Base-by-base conservation (phyloP, 371 early-diverging fungal genomes). In the Apophysomyces trapeziformis region DNA sequence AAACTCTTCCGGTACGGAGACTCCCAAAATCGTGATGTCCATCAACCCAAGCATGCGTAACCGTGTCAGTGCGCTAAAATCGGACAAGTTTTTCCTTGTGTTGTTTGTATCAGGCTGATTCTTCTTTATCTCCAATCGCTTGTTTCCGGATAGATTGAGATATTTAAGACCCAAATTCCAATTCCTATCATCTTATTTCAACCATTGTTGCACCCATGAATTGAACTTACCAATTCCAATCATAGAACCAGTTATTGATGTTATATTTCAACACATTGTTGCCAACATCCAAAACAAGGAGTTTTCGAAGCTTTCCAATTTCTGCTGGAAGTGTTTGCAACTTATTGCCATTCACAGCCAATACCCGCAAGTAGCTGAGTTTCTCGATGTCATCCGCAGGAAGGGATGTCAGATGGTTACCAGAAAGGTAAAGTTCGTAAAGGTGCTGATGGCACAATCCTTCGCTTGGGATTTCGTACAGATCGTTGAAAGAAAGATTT, bases 211-310 rank as follows among this genome's bases (percentile, higher is more conserved):
- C 35, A 18, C 9, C 1, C 9, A 58, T n/a, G 5, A n/a, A 9
- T 13, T 12, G 8, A 38, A 62, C 78, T 66, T 78, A 83, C 94
- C 95, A 96, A 71, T 96, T 96, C 96, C 96, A 96, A 67, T 96
- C 96, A 70, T 95, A 95, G 0, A 93, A 94, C 95, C 95, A 96
- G 70, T 97, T 97, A 38, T 91, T 85, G 46, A 96, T 93, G 63
- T 97, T 97, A 76, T 96, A 97, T 75, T 93, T 93, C 21, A 97
- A 81, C 37, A 87, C 83, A 64, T 96, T 96, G 72, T 90, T 89
- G 16, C 95, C 93, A 4, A 94, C 91, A 71, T 97, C 97, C 16
- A 97, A 73, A 7, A 90, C 90, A 8, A 84, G 67, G 38, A 97
- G 76, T 32, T 87, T 84, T 38, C 86, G 74, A 16, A 95, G 77